Evolutionary conservation across 139 green algal genomes (phyloP), one percentile per base, ranked within the genome.

Genomic region (Coelastrella sp.): DNA sequence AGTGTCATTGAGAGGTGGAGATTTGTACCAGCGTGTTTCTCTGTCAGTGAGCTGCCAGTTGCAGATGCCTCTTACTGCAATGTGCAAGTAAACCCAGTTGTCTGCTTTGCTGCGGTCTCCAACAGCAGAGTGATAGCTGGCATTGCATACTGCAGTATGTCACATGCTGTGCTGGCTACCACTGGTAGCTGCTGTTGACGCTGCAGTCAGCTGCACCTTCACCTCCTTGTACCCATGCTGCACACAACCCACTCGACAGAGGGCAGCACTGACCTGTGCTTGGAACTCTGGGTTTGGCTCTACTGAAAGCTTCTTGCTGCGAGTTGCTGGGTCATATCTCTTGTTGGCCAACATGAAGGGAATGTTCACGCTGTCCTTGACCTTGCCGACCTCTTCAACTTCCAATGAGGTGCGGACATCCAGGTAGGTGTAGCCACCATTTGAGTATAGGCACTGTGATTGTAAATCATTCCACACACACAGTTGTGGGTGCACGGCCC

Each of bases 331-430:
- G 91, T 96, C 89, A 15, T 92, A 97, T 65, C 91, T 90, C 19
- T 87, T 82, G 84, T 85, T 93, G 24, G 87, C 78, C 63, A 89
- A 75, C 14, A 94, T 81, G 9, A 94, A 90, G 14, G 95, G 94
- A 20, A 98, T 87, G 93, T 97, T 98, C 73, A 98, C 94, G 60
- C 72, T 91, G 80, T 87, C 87, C 78, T 91, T 93, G 8, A 95
- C 92, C 93, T 95, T 97, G 92, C 96, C 96, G 10, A 96, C 92
- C 79, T 96, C 94, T 3, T 98, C 92, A 7, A 92, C 66, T 91
- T 98, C 96, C 24, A 97, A 89, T 20, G 84, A 57, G 1, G 94
- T 93, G 72, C 96, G 93, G 68, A 98, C 96, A 91, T 98, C 96
- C 57, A 98, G 92, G 91, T 96, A 98, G 7, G 86, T 94, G 79